Evolutionary conservation across 352 stramenopile species (phyloP).

Genomic region (Globisporangium lucens): DNA sequence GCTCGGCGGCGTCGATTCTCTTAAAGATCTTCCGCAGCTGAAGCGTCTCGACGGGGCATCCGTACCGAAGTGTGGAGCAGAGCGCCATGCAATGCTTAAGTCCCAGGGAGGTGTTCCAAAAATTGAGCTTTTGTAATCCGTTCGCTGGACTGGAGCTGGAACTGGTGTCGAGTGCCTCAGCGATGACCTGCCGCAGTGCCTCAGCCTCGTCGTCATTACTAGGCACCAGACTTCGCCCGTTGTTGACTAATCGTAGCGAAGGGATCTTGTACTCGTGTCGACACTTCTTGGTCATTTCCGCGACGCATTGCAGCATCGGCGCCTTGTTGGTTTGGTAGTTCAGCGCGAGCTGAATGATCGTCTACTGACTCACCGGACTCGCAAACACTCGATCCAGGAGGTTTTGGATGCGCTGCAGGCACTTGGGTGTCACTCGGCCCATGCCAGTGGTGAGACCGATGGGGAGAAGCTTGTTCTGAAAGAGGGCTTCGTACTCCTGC

Average conservation of each 20-base stretch:
- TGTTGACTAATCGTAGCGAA: too few relatives aligned
- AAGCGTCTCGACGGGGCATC: not conserved
- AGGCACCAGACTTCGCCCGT: too few relatives aligned
- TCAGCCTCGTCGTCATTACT: not conserved
- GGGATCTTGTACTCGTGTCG: too few relatives aligned
- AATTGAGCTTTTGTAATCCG: not conserved
- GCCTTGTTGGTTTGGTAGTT: not conserved
- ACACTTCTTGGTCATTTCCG: too few relatives aligned
- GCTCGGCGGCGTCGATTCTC: not conserved
- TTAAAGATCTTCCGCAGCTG: not conserved
- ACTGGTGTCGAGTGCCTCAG: not conserved
- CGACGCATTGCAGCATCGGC: too few relatives aligned
- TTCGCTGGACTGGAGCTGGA: not conserved
- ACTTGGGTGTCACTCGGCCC: not conserved
- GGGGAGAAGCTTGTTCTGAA: too few relatives aligned
- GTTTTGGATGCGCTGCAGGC: not conserved
- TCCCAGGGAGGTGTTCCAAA: not conserved
- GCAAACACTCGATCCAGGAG: slow-evolving; percentile 3
- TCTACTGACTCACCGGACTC: not conserved
- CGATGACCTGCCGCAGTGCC: not conserved
- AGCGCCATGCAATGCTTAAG: not conserved
- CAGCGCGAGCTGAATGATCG: not conserved
- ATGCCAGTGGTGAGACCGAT: not conserved
- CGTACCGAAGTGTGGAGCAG: slow-evolving; percentile 7
- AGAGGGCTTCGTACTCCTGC: not conserved